phyloP scores from a whole-genome alignment of 1,284 basidiomycete genomes.

The Sparassis latifolia region DNA sequence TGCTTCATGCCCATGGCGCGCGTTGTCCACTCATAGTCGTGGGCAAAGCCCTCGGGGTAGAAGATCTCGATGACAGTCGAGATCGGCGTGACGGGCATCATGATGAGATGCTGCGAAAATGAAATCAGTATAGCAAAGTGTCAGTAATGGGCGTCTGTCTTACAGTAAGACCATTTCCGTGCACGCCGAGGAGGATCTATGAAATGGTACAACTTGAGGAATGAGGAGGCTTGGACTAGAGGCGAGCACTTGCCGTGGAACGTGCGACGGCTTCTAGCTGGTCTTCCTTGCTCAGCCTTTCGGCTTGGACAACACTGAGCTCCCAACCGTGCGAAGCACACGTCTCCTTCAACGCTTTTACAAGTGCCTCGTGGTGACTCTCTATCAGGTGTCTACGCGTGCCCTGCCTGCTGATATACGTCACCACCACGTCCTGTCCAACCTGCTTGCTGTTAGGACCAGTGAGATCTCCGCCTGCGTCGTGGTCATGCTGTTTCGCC shows the following conservation, averaged over 20 bases:
- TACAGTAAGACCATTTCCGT: constrained; percentile 72
- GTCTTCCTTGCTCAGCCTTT: constrained; percentile 64
- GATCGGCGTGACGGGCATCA: constrained; percentile 64
- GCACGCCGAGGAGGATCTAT: constrained; percentile 72
- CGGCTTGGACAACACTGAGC: constrained; percentile 58
- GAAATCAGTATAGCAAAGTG: constrained; percentile 1
- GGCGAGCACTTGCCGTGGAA: constrained; percentile 43
- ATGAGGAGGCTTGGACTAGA: neutral
- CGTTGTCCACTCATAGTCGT: constrained; percentile 76
- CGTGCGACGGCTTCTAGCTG: constrained; percentile 57
- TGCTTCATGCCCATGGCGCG: constrained; percentile 68
- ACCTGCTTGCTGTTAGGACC: constrained; percentile 8
- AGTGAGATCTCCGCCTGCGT: constrained; percentile 2
- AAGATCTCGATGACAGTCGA: constrained; percentile 80
- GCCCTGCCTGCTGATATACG: constrained; percentile 70
- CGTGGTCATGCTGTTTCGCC: neutral
- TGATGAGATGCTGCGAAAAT: constrained; percentile 46
- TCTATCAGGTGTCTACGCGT: constrained; percentile 48
- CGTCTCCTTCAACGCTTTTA: constrained; percentile 48
- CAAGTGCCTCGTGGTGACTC: constrained; percentile 54
- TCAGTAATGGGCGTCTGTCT: constrained; percentile 3
- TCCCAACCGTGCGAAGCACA: constrained; percentile 53
- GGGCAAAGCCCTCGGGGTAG: constrained; percentile 70
- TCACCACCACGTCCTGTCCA: constrained; percentile 48
- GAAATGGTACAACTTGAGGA: neutral